A percentile compares a stretch with the other conserved stretches of the same genome.
Evolutionary conservation across 1,284 basidiomycete species (phyloP).

Genomic region (Leccinum fallax): DNA sequence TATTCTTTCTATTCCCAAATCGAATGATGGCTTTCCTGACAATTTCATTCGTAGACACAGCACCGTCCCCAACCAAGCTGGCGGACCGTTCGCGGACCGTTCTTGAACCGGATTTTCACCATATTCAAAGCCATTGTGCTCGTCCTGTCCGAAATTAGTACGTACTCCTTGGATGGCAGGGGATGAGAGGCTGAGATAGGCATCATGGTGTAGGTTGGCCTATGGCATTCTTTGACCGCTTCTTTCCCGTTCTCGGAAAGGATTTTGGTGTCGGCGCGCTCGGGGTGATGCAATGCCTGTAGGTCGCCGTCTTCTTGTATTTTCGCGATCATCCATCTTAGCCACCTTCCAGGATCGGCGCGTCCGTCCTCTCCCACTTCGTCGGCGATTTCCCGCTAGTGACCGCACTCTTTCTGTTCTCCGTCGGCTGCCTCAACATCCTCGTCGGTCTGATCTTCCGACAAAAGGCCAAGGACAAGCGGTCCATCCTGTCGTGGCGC

Average conservation of each 20-base stretch:
- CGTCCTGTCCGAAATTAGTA: constrained; percentile 57
- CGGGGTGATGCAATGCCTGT: constrained; percentile 83
- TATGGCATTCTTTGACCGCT: constrained; percentile 68
- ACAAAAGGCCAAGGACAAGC: constrained; percentile 58
- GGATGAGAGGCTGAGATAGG: constrained; percentile 17
- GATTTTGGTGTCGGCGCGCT: constrained; percentile 81
- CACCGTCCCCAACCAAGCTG: constrained; percentile 85
- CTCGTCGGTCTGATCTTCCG: constrained; percentile 77
- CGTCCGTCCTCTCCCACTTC: constrained; percentile 80
- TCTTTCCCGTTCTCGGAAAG: constrained; percentile 85
- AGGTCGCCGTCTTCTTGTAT: constrained; percentile 24
- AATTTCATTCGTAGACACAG: constrained; percentile 49
- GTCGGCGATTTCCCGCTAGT: constrained; percentile 81
- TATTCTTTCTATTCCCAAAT: not conserved
- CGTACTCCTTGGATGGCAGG: not conserved
- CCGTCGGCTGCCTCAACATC: constrained; percentile 83
- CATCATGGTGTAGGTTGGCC: constrained; percentile 62
- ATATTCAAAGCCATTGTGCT: constrained; percentile 76
- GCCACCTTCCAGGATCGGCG: constrained; percentile 56
- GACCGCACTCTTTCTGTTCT: constrained; percentile 83
- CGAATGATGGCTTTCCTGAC: not conserved
- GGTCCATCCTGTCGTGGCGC: constrained; percentile 67
- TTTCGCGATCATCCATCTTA: not conserved
- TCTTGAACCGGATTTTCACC: constrained; percentile 81
- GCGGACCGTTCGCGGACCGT: constrained; percentile 81